These are phyloP conservation scores for Linanthus parryae DNA, from an alignment of 148 eudicot genomes.

Conservation along the genomic window DNA sequence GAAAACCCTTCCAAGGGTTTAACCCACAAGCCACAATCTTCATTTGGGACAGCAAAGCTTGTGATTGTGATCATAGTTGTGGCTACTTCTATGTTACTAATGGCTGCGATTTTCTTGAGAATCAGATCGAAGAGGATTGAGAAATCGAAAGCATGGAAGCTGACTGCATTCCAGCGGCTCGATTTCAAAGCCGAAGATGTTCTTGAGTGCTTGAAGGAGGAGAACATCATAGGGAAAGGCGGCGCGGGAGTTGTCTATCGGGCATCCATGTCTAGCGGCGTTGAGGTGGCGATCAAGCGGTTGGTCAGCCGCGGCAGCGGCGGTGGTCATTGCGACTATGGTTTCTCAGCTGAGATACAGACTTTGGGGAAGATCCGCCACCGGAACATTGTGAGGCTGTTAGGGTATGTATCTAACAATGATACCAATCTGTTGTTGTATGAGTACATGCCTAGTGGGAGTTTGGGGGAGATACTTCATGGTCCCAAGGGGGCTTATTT, in stretches of 20 bases:
- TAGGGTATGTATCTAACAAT: conserved; percentile 74
- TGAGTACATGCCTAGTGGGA: conserved; percentile 91
- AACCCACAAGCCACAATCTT: conserved; percentile 5
- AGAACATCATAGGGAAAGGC: conserved; percentile 84
- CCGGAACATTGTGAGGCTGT: conserved; percentile 64
- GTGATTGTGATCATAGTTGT: conserved; percentile 21
- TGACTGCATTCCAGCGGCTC: conserved; percentile 67
- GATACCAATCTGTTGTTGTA: conserved; percentile 73
- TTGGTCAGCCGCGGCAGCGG: conserved; percentile 33
- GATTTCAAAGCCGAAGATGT: conserved; percentile 72
- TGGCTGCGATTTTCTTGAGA: conserved; percentile 10
- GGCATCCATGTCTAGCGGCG: conserved; percentile 62
- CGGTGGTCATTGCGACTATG: conserved; percentile 40
- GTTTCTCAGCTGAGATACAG: conserved; percentile 74
- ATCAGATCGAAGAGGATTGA: conserved; percentile 31
- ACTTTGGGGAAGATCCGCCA: conserved; percentile 78
- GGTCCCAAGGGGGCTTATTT: conserved; percentile 72
- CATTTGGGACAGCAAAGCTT: conserved; percentile 24
- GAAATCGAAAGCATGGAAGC: conserved; percentile 58
- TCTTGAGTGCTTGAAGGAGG: conserved; percentile 60
- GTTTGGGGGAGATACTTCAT: conserved; percentile 85
- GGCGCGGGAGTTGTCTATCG: conserved; percentile 91
- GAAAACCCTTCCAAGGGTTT: conserved; percentile 4
- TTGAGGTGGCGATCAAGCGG: conserved; percentile 68
- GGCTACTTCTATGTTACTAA: conserved; percentile 17